These are phyloP conservation scores for Cenchrus fungigraminus DNA, from an alignment of 176 grass and related monocot genomes.

Conservation along the genomic window DNA sequence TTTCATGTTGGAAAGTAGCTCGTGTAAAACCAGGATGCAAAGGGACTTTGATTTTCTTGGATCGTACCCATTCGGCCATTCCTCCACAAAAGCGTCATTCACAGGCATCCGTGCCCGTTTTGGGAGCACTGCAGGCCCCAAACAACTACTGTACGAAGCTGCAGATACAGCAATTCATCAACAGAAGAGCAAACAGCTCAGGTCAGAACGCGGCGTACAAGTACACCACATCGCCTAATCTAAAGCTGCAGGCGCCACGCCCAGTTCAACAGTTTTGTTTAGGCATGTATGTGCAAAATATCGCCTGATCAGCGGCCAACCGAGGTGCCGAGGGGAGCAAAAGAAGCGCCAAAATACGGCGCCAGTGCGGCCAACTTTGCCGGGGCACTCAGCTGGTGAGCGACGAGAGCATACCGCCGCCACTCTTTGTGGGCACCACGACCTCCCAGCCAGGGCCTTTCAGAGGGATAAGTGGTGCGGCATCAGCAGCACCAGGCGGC, in stretches of 20 bases:
- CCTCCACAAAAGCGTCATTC: no score
- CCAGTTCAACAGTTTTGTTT: constrained; percentile 37
- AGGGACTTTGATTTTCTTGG: no score
- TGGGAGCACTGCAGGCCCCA: no score
- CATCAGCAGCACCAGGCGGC: neutral
- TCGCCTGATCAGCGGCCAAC: neutral
- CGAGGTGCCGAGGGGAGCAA: constrained; percentile 2
- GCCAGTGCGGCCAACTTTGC: no score
- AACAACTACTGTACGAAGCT: no score
- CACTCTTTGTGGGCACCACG: constrained; percentile 71
- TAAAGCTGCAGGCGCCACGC: constrained; percentile 18
- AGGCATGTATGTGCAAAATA: constrained; percentile 32
- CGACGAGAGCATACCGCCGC: constrained; percentile 68
- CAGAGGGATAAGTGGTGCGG: constrained; percentile 44
- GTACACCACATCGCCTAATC: neutral
- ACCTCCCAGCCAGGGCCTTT: constrained; percentile 97
- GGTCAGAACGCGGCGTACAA: neutral
- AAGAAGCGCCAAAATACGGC: neutral
- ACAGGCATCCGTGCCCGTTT: no score
- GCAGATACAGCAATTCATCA: no score
- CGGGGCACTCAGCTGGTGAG: constrained; percentile 58
- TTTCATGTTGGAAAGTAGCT: no score
- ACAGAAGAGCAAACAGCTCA: neutral
- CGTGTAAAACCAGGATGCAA: no score
- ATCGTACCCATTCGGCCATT: no score